phyloP scores from a whole-genome alignment of 257 asterid genomes.

The Apocynum venetum region DNA sequence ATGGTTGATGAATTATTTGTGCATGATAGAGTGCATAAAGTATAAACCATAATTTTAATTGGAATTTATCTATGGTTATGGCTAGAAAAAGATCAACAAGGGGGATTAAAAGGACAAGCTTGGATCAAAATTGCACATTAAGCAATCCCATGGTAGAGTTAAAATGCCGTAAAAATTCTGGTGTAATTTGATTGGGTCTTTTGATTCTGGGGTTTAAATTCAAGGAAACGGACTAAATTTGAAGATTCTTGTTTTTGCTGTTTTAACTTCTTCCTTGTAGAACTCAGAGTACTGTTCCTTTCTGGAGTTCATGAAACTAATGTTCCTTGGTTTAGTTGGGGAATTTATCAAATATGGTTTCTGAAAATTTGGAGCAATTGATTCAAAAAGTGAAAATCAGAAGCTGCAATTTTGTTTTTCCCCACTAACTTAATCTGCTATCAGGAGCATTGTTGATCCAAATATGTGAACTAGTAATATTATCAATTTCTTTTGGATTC shows the following conservation, averaged over 20 bases:
- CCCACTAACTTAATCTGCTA: no score
- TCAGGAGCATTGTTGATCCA: background rate
- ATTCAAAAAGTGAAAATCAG: background rate
- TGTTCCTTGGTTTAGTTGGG: background rate
- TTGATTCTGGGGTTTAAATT: background rate
- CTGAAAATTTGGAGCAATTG: background rate
- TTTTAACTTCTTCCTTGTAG: background rate
- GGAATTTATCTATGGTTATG: background rate
- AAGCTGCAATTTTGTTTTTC: background rate
- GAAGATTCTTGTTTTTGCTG: background rate
- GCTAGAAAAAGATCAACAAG: background rate
- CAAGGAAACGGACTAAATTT: background rate
- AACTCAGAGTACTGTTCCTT: background rate
- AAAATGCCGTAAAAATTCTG: background rate
- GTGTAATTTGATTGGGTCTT: background rate
- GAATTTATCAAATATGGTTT: no score
- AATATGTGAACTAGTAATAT: background rate
- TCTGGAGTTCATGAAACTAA: background rate
- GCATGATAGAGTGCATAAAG: background rate
- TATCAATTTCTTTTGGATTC: background rate
- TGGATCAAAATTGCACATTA: background rate
- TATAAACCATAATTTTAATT: background rate
- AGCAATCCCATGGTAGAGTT: no score
- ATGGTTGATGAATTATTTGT: background rate
- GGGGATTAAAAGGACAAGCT: background rate